Conservation (phyloP, 78 protist species). For the Pigoraptor vietnamica region DNA sequence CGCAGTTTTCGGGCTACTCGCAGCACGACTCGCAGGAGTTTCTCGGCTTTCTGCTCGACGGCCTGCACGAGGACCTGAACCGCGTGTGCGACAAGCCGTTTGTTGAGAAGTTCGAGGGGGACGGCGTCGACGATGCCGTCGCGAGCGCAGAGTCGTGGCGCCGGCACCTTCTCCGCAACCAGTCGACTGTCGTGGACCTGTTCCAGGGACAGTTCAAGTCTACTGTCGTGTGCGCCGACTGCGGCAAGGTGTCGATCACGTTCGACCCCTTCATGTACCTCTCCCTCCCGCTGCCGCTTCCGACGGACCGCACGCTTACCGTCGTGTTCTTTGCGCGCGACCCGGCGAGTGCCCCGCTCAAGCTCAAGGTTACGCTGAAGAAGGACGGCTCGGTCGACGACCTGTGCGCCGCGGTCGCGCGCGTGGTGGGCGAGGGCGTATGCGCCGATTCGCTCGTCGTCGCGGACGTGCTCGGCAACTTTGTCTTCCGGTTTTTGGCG, state of each 20-base stretch:
- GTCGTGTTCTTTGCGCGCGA: not conserved
- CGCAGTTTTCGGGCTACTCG: slow-evolving; percentile 38
- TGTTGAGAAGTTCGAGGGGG: slow-evolving; percentile 27
- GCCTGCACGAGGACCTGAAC: slow-evolving; percentile 92
- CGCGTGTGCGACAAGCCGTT: slow-evolving; percentile 52
- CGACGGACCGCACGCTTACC: not conserved
- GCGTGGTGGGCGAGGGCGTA: not conserved
- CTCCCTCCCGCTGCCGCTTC: slow-evolving; percentile 64
- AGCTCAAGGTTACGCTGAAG: not conserved
- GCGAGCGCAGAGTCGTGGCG: slow-evolving; percentile 50
- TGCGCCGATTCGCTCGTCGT: not conserved
- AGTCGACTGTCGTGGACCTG: slow-evolving; percentile 64
- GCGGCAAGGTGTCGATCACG: slow-evolving; percentile 46
- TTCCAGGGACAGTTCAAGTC: slow-evolving; percentile 76
- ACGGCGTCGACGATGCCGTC: not conserved
- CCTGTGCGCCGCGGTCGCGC: not conserved
- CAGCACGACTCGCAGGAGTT: slow-evolving; percentile 86
- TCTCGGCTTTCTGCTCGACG: slow-evolving; percentile 54
- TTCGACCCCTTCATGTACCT: slow-evolving; percentile 87
- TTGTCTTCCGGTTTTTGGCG: not conserved
- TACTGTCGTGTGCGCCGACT: slow-evolving; percentile 10
- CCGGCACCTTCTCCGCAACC: slow-evolving; percentile 60
- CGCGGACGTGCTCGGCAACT: not conserved
- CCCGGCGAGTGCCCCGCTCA: no score
- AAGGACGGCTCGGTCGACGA: not conserved